Evolutionary conservation across 192 early-diverging fungal genomes (phyloP).

Genomic region (Podila verticillata): DNA sequence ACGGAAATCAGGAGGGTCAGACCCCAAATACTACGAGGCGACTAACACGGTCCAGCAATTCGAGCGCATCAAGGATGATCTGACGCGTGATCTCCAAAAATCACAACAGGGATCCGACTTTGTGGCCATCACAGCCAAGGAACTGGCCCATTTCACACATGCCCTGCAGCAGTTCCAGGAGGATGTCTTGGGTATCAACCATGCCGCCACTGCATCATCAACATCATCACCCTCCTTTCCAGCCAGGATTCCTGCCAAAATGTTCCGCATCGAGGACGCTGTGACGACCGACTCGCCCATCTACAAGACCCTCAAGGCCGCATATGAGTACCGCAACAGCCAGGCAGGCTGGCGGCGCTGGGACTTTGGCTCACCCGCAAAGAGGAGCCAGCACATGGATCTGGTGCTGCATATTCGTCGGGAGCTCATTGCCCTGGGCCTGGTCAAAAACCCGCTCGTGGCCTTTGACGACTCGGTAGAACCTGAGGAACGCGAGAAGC

Average conservation of each 20-base stretch:
- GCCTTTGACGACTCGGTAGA: constrained; percentile 38
- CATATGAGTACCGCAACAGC: constrained; percentile 50
- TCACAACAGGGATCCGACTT: constrained; percentile 26
- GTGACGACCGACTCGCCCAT: constrained; percentile 36
- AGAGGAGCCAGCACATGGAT: constrained; percentile 46
- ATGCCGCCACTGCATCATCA: neutral
- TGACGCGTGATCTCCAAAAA: constrained; percentile 50
- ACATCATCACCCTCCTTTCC: constrained; percentile 15
- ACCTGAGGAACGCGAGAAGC: constrained; percentile 29
- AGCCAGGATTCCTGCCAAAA: constrained; percentile 54
- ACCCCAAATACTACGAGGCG: constrained; percentile 51
- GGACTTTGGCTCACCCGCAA: constrained; percentile 44
- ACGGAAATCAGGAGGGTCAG: constrained; percentile 31
- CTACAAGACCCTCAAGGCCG: constrained; percentile 53
- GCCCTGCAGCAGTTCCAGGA: constrained; percentile 62
- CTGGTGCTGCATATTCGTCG: constrained; percentile 47
- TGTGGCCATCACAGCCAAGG: constrained; percentile 41
- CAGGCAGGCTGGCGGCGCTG: constrained; percentile 54
- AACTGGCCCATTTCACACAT: constrained; percentile 54
- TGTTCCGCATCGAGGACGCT: constrained; percentile 52
- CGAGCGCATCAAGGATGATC: constrained; percentile 32
- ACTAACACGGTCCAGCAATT: constrained; percentile 49
- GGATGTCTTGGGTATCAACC: constrained; percentile 52
- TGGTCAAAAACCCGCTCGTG: constrained; percentile 49
- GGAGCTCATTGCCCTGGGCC: constrained; percentile 22